Conservation (phyloP, 108 stramenopile genomes). For the Conticribra weissflogii region DNA sequence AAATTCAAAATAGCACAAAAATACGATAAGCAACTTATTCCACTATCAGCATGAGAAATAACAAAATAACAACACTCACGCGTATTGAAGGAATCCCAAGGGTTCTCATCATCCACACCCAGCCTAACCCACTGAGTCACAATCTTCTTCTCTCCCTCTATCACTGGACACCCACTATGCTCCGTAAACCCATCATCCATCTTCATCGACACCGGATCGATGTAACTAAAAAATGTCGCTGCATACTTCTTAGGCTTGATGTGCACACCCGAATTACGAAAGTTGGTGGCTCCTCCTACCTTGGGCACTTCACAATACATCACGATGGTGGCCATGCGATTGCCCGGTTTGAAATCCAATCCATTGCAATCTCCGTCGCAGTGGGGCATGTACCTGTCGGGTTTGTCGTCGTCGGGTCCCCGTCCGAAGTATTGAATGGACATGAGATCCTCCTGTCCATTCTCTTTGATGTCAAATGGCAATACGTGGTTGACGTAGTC, state of each 20-base stretch:
- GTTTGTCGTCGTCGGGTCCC: conserved; percentile 69
- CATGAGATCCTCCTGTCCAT: conserved; percentile 90
- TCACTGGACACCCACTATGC: conserved; percentile 93
- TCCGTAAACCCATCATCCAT: conserved; percentile 85
- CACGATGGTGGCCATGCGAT: conserved; percentile 93
- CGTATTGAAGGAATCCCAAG: conserved; percentile 88
- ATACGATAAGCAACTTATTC: background rate
- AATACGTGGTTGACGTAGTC: conserved; percentile 84
- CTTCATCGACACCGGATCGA: conserved; percentile 69
- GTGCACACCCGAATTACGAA: conserved; percentile 84
- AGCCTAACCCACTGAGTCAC: conserved; percentile 96
- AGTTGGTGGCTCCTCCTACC: conserved; percentile 90
- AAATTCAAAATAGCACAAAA: background rate
- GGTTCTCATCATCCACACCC: conserved; percentile 86
- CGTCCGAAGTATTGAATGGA: conserved; percentile 87
- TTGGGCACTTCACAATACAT: conserved; percentile 90
- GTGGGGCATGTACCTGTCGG: conserved; percentile 92
- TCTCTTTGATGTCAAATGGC: conserved; percentile 60
- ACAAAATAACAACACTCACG: conserved; percentile 24
- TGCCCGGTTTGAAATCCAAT: conserved; percentile 66
- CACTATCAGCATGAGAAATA: background rate
- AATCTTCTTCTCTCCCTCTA: conserved; percentile 94
- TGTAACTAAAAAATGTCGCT: conserved; percentile 90
- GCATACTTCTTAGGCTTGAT: conserved; percentile 74
- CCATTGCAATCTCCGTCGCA: conserved; percentile 89